Conservation (phyloP, 495 filamentous ascomycete genomes). For the Chaetomium tenue region DNA sequence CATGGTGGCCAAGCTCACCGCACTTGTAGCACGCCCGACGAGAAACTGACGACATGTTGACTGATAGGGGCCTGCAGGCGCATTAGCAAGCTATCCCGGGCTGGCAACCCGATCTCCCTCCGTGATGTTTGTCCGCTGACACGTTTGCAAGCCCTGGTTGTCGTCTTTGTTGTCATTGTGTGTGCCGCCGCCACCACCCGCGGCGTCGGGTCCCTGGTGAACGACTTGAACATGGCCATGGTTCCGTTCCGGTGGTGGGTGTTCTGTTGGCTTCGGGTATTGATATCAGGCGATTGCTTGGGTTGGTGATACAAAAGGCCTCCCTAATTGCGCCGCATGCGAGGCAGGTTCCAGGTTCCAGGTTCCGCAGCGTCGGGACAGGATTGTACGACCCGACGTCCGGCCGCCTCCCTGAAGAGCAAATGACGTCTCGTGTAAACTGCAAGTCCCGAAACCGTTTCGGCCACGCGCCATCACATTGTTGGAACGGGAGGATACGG, state of each 20-base stretch:
- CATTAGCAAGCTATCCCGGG: slow-evolving; percentile 10
- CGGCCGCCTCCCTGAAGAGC: neutral
- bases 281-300: neutral
- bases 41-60: slow-evolving; percentile 84
- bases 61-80: slow-evolving; percentile 3
- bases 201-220: neutral
- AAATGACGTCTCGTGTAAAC: neutral
- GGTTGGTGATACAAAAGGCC: neutral
- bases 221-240: neutral
- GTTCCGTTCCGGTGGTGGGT: neutral
- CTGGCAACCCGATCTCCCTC: neutral
- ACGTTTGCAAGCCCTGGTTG: slow-evolving; percentile 17
- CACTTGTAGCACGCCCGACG: slow-evolving; percentile 99
- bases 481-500: neutral
- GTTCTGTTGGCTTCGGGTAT: neutral
- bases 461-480: neutral
- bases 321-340: neutral
- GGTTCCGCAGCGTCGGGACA: slow-evolving; percentile 2
- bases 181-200: neutral
- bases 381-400: slow-evolving; percentile 15
- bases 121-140: slow-evolving; percentile 4
- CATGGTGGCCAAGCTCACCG: slow-evolving; percentile 98
- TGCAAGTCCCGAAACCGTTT: neutral
- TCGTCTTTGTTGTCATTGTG: neutral
- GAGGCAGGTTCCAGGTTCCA: neutral